A percentile compares a stretch with the other conserved stretches of the same genome.
Evolutionary conservation across 202 grass and related monocot species (phyloP).

Genomic region (Hordeum pubiflorum): DNA sequence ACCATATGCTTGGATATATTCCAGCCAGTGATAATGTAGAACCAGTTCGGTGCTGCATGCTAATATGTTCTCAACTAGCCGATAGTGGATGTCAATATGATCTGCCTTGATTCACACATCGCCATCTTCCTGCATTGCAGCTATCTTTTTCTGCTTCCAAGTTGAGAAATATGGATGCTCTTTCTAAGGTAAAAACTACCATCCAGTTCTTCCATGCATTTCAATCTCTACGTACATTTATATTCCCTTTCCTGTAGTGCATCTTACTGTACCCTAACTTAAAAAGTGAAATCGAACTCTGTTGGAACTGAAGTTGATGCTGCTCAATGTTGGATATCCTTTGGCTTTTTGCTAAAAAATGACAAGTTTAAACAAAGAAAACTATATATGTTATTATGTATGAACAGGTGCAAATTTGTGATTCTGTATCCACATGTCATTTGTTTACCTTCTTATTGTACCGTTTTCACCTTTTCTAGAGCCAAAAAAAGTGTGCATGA

Average conservation of each 20-base stretch:
- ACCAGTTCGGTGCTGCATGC: not conserved
- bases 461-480: not conserved
- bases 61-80: not conserved
- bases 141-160: slow-evolving; percentile 77
- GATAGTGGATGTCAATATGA: slow-evolving; percentile 6
- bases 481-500: not conserved
- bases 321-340: not conserved
- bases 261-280: not conserved
- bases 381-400: not conserved
- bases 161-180: slow-evolving; percentile 56
- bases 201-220: slow-evolving; percentile 1
- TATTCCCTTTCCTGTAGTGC: not conserved
- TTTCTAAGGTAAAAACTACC: slow-evolving; percentile 69
- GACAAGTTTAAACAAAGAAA: not conserved
- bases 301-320: not conserved
- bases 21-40: not conserved
- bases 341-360: not conserved
- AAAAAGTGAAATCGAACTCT: not conserved
- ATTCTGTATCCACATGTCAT: not conserved
- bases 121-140: slow-evolving; percentile 32
- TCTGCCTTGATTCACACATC: slow-evolving; percentile 13
- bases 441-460: not conserved
- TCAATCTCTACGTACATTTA: not conserved
- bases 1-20: not conserved
- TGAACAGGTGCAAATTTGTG: not conserved